Conservation (phyloP, 1,284 basidiomycete species). For the Ustilago loliicola region DNA sequence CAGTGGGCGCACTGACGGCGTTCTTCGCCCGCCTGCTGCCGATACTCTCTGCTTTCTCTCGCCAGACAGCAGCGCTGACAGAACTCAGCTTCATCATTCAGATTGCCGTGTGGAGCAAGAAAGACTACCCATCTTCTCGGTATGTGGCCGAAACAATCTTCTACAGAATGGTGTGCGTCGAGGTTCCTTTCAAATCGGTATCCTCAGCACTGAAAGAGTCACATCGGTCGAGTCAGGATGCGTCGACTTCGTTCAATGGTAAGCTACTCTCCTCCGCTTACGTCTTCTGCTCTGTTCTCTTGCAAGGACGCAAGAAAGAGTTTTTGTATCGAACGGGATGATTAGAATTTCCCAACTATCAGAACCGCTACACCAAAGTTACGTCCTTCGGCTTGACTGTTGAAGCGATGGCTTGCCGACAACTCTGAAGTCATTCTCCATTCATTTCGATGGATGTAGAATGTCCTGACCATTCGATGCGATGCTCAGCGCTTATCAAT, state of each 20-base stretch:
- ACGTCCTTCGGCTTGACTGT: conserved; percentile 47
- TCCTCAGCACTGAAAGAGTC: conserved; percentile 1
- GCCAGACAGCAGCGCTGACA: conserved; percentile 20
- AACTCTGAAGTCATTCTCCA: conserved; percentile 47
- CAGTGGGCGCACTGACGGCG: conserved; percentile 24
- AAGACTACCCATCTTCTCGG: neutral
- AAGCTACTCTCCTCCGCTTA: conserved; percentile 7
- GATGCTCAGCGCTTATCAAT: neutral
- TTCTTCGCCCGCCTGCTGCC: conserved; percentile 56
- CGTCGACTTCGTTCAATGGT: conserved; percentile 20
- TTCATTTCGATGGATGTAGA: conserved; percentile 13
- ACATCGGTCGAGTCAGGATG: neutral
- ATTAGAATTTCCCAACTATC: conserved; percentile 51
- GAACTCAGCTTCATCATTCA: too few species aligned
- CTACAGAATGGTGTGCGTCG: too few species aligned
- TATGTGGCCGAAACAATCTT: neutral
- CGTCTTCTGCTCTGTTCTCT: neutral
- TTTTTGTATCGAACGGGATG: conserved; percentile 33
- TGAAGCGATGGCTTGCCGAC: conserved; percentile 46
- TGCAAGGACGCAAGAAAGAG: neutral
- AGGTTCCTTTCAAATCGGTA: too few species aligned
- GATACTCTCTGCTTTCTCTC: conserved; percentile 30
- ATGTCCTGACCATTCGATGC: conserved; percentile 49
- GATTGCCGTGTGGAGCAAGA: too few species aligned
- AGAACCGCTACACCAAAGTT: conserved; percentile 58